These are phyloP conservation scores for Colletotrichum euphorbiae DNA, from an alignment of 2,329 filamentous ascomycete genomes.

Conservation along the genomic window DNA sequence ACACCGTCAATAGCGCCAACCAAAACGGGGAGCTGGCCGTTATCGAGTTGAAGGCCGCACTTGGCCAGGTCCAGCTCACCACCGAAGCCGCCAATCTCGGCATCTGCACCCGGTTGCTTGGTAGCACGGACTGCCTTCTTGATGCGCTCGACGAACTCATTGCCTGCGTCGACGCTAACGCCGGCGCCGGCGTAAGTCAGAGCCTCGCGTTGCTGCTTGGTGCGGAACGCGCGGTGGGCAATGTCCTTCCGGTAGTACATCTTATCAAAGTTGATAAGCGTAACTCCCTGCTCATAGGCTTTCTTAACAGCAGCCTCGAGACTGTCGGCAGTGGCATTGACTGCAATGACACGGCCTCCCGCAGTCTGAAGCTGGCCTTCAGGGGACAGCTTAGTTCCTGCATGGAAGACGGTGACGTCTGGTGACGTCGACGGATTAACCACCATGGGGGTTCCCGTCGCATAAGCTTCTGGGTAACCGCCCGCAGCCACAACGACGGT, in stretches of 20 bases:
- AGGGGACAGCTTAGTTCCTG: conserved; percentile 74
- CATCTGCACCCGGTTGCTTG: conserved; percentile 86
- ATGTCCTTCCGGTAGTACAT: conserved; percentile 93
- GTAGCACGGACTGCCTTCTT: conserved; percentile 91
- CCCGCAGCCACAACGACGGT: conserved; percentile 88
- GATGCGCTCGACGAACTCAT: conserved; percentile 91
- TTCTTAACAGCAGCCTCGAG: conserved; percentile 82
- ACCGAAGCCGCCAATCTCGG: conserved; percentile 94
- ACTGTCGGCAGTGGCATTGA: conserved; percentile 74
- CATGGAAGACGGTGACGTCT: conserved; percentile 82
- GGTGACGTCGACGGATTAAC: conserved; percentile 50
- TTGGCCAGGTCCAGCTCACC: conserved; percentile 82
- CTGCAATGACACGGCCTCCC: conserved; percentile 87
- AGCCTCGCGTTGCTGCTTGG: conserved; percentile 56
- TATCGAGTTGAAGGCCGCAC: conserved; percentile 63
- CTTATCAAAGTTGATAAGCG: conserved; percentile 78
- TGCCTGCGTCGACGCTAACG: conserved; percentile 94
- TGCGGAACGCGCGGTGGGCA: conserved; percentile 77
- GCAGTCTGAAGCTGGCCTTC: conserved; percentile 73
- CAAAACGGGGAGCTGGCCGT: conserved; percentile 74
- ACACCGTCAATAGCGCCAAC: conserved; percentile 98
- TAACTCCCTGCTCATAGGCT: conserved; percentile 78
- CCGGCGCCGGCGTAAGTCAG: conserved; percentile 95
- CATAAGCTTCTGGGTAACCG: conserved; percentile 84
- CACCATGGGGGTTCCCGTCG: conserved; percentile 72